A percentile compares a stretch with the other conserved stretches of the same genome.
phyloP scores from a whole-genome alignment of 179 eudicot species.

The Spinacia oleracea region DNA sequence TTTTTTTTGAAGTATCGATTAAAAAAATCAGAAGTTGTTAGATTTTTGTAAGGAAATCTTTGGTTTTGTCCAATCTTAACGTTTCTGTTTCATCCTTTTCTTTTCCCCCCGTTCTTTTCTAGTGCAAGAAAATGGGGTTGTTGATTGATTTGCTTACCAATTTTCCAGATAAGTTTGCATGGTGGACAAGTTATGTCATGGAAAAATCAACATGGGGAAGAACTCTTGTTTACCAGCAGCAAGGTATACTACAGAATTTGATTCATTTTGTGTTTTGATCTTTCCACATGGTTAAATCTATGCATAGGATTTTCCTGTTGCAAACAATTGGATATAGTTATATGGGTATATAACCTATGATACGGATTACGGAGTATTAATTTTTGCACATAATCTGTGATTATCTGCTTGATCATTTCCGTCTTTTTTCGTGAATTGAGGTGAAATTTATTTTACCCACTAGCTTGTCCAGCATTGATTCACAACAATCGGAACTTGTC shows the following conservation, averaged over 20 bases:
- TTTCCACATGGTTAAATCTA: background rate
- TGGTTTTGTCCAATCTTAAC: background rate
- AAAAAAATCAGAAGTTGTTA: background rate
- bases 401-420: background rate
- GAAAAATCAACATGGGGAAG: constrained; percentile 84
- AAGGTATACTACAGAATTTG: constrained; percentile 45
- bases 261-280: background rate
- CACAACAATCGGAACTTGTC: background rate
- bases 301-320: background rate
- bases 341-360: background rate
- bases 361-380: no score
- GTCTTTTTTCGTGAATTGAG: background rate
- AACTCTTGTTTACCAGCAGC: constrained; percentile 78
- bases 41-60: background rate
- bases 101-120: background rate
- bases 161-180: constrained; percentile 67
- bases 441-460: background rate
- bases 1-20: background rate
- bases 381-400: background rate
- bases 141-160: constrained; percentile 12
- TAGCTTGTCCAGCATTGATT: background rate
- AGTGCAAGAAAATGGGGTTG: background rate
- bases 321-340: no score
- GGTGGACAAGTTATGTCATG: constrained; percentile 92
- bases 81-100: background rate